Evolutionary conservation across 768 basidiomycete genomes (phyloP).

Genomic region (Termitomyces sp.): DNA sequence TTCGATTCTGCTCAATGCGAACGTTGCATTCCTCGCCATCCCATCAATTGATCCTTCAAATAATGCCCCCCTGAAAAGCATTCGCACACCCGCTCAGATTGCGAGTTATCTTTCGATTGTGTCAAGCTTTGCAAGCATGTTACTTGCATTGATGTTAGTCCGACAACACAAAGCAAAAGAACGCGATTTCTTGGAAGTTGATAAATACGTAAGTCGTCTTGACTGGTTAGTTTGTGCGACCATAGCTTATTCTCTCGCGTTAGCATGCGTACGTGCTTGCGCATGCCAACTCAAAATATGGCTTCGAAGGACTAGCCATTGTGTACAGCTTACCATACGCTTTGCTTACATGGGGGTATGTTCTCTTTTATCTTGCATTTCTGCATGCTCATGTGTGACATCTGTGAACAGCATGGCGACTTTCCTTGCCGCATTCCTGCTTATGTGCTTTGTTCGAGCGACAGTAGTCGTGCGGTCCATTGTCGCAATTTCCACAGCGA

Average conservation of each 20-base stretch:
- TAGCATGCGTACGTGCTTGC: not conserved
- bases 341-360: conserved; percentile 7
- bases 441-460: not conserved
- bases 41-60: conserved; percentile 33
- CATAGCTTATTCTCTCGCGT: not conserved
- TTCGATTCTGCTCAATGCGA: conserved; percentile 44
- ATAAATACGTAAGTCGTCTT: not conserved
- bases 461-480: not conserved
- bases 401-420: not conserved
- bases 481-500: not conserved
- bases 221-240: not conserved
- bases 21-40: conserved; percentile 45
- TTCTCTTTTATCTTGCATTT: not conserved
- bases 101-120: conserved; percentile 40
- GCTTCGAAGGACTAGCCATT: conserved; percentile 1
- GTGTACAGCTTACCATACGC: conserved; percentile 7
- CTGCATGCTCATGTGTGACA: not conserved
- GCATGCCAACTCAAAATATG: not conserved
- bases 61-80: conserved; percentile 9
- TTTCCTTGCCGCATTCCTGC: conserved; percentile 1
- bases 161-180: conserved; percentile 33
- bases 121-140: conserved; percentile 33
- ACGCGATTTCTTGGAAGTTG: conserved; percentile 17
- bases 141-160: conserved; percentile 38
- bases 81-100: conserved; percentile 27